Evolutionary conservation across 306 rosid species (phyloP).

Genomic region (Acmispon strigosus): DNA sequence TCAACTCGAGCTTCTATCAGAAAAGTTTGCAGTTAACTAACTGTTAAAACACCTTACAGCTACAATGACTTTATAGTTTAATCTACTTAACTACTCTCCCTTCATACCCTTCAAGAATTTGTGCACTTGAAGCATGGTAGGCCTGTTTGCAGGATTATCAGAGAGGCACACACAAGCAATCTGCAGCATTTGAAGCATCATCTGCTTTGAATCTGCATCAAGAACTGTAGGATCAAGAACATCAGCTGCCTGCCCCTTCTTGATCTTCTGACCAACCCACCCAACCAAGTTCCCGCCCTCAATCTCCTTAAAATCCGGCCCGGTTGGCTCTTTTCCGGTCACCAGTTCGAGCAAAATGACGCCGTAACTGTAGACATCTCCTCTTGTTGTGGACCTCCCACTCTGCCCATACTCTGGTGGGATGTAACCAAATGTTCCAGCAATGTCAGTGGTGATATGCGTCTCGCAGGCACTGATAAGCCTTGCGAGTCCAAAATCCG

Average conservation of each 20-base stretch:
- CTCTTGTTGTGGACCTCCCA: slow-evolving; percentile 82
- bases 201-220: slow-evolving; percentile 64
- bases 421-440: slow-evolving; percentile 96
- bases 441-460: slow-evolving; percentile 81
- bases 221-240: slow-evolving; percentile 76
- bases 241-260: slow-evolving; percentile 63
- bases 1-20: slow-evolving; percentile 8
- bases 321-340: slow-evolving; percentile 96
- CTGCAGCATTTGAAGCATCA: slow-evolving; percentile 76
- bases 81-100: slow-evolving; percentile 33
- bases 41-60: neutral
- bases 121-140: slow-evolving; percentile 87
- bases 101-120: slow-evolving; percentile 69
- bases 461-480: slow-evolving; percentile 95
- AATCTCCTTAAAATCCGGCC: slow-evolving; percentile 81
- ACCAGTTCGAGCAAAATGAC: slow-evolving; percentile 85
- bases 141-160: slow-evolving; percentile 84
- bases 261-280: slow-evolving; percentile 81
- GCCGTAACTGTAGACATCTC: slow-evolving; percentile 93
- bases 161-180: slow-evolving; percentile 79
- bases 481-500: slow-evolving; percentile 93
- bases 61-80: neutral
- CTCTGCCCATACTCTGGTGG: slow-evolving; percentile 99
- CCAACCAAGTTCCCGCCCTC: slow-evolving; percentile 99
- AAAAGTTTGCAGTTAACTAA: slow-evolving; percentile 17